Evolutionary conservation across 371 early-diverging fungal genomes (phyloP).

Genomic region (Mucor lusitanicus): DNA sequence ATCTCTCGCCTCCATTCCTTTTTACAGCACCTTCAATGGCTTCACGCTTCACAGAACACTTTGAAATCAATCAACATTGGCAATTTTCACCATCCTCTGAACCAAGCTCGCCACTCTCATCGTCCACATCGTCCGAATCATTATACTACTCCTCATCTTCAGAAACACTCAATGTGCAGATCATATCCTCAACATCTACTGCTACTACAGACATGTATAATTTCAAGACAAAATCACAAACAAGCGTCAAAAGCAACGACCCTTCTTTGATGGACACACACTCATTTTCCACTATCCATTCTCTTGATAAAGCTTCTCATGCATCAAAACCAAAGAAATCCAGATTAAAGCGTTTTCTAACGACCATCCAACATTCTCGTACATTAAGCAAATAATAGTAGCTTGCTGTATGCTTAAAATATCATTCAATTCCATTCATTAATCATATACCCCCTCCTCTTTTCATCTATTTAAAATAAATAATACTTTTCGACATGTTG

Average conservation of each 20-base stretch:
- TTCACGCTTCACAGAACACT: slow-evolving; percentile 28
- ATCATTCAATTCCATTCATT: background rate
- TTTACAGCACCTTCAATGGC: slow-evolving; percentile 1
- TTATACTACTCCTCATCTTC: background rate
- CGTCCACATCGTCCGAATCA: background rate
- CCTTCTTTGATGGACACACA: background rate
- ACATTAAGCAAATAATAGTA: background rate
- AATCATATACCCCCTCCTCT: background rate
- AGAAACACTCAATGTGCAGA: background rate
- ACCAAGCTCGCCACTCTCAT: background rate
- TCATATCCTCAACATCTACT: background rate
- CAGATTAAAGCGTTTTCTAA: background rate
- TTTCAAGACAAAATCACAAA: background rate
- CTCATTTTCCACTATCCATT: background rate
- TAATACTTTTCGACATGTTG: background rate
- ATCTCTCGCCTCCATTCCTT: background rate
- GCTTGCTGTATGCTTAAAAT: background rate
- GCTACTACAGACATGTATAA: background rate
- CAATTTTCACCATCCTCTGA: slow-evolving; percentile 1
- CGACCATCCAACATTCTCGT: background rate
- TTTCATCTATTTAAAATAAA: background rate
- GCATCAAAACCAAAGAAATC: background rate
- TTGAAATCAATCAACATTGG: slow-evolving; percentile 11
- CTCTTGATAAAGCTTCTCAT: background rate
- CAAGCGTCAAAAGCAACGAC: background rate